Evolutionary conservation across 2,329 filamentous ascomycete genomes (phyloP), one percentile per base, ranked within the genome.

Genomic region (Colletotrichum tamarilloi): DNA sequence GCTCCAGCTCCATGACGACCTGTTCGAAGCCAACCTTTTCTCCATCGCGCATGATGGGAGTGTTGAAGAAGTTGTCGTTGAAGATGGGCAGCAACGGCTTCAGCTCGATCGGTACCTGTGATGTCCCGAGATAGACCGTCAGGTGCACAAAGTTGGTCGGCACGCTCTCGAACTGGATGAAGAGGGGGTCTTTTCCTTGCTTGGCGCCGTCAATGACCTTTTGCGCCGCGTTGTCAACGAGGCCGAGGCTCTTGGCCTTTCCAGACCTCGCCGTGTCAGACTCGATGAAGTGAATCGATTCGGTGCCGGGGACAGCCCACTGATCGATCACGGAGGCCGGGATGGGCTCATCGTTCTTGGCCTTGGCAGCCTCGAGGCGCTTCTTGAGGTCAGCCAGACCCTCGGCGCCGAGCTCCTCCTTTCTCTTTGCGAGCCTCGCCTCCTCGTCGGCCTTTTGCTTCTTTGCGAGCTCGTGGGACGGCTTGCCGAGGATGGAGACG

Each of bases 141-240:
- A 98, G 89, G 77, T 96, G 93, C 7, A 97, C 95, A 81, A 99
- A 99, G 79, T 95, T 97, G 72, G 94, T 97, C 2, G 93, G 92
- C 16, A 98, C 95, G 79, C 98, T 92, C 83, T 99, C 97, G 76
- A 97, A 99, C 82, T 99, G 96, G n/a, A 99, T 88, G 82, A 98
- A 99, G 2, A 98, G 85, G 0, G 95, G 93, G n/a, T 92, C 81
- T 46, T 92, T 83, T 7, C 85, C 86, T 22, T 85, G 76, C 49
- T 89, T 87, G 53, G 94, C 90, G 16, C 87, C 85, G 80, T 98
- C 94, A 62, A 99, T 90, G 62, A 92, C 83, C 73, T 91, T 87
- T 81, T 99, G 97, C 5, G 94, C 90, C 4, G 88, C 81, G 76
- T 94, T 96, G 35, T 91, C 84, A 0, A 89, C 86, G 28, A 87